A percentile compares a stretch with the other conserved stretches of the same genome.
These are phyloP conservation scores for Spergularia azorica DNA, from an alignment of 179 eudicot genomes.

Conservation along the genomic window DNA sequence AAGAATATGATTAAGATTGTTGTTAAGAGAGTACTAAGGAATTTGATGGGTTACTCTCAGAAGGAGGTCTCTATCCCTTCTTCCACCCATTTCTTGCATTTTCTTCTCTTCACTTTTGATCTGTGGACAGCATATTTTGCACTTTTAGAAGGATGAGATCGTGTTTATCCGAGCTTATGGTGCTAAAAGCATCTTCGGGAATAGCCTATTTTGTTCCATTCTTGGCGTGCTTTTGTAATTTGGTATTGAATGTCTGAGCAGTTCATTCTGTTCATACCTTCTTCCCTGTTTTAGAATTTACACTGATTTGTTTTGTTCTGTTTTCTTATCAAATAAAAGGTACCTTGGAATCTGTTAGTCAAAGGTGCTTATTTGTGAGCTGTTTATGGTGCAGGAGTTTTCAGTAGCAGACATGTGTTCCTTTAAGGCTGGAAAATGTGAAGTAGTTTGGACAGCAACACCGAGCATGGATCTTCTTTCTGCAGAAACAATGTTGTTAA, in stretches of 20 bases:
- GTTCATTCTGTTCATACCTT: background rate
- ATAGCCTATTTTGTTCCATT: background rate
- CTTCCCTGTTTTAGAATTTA: background rate
- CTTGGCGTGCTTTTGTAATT: too few relatives aligned
- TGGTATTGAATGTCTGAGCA: too few relatives aligned
- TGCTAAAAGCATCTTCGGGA: background rate
- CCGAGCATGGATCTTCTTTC: slow-evolving; percentile 68
- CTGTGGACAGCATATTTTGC: background rate
- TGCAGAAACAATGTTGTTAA: slow-evolving; percentile 63
- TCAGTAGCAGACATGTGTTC: slow-evolving; percentile 60
- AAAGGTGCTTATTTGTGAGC: slow-evolving; percentile 8
- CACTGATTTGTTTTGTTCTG: background rate
- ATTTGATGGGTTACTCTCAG: background rate
- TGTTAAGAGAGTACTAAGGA: background rate
- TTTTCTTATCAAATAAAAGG: background rate
- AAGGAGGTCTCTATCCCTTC: background rate
- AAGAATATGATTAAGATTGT: background rate
- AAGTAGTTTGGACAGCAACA: slow-evolving; percentile 48
- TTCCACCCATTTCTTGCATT: too few relatives aligned
- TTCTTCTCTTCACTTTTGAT: background rate
- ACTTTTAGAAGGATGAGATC: background rate
- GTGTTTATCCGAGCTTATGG: too few relatives aligned
- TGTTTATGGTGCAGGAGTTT: slow-evolving; percentile 51
- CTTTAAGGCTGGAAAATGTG: slow-evolving; percentile 35
- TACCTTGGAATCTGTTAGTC: background rate